Evolutionary conservation across 225 moss, liverwort and hornwort genomes (phyloP), one percentile per base, ranked within the genome.

Genomic region (Rhytidiadelphus loreus): DNA sequence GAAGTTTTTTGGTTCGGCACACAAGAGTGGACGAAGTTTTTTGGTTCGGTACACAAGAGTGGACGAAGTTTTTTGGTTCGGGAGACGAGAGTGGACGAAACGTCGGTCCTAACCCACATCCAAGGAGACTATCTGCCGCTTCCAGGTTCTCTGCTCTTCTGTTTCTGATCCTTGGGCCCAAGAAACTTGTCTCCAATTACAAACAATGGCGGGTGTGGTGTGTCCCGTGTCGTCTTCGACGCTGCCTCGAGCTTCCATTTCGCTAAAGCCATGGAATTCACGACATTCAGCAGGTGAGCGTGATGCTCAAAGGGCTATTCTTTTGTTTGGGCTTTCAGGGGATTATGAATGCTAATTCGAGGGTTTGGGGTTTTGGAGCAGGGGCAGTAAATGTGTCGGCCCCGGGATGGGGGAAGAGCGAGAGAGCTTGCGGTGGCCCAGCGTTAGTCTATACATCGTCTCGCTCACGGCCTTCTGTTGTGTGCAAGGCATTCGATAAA

Each of bases 401-500:
- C 29, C 48, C 76, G 59, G 88, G 81, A 71, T 86, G 88, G 91
- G 64, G 84, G 26, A 60, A 39, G 70, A 74, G 85, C 77, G 80
- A 86, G 75, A 87, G 86, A 81, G 77, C 69, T 65, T 81, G 82
- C 77, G 25, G 25, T 86, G 86, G 39, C 48, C 81, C 86, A 46
- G 90, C 87, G 21, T 61, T 90, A 81, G 85, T 91, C 30, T 80
- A 62, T 32, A 90, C 80, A 48, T 68, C 64, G 33, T 82, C 87
- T 89, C 85, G 80, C 64, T 63, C 85, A 83, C 85, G 88, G 89
- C 39, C 88, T 52, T 70, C 77, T 70, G 77, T 82, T 88, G 87
- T 93, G 89, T 94, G 93, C 89, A 91, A 83, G 85, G 92, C 92
- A 44, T 87, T 90, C 16, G 87, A 88, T 39, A 92, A 88, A 89